Evolutionary conservation across 192 early-diverging fungal species (phyloP), one percentile per base, ranked within the genome.

Genomic region (Coemansia sp.): DNA sequence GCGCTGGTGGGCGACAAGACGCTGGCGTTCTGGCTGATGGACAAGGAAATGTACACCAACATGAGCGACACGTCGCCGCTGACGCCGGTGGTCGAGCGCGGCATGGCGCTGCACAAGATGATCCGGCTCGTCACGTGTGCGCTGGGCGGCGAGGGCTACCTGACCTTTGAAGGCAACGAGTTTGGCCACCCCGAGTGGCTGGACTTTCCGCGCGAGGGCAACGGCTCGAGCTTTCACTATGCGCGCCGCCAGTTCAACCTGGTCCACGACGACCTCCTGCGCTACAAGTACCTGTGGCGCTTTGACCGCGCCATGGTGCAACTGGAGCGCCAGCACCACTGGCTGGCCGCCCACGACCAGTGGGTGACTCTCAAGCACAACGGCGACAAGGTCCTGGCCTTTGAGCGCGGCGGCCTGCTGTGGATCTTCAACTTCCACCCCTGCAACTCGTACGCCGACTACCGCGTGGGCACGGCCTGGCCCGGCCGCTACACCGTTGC

Each of bases 161-260:
- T 98, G 42, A 96, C 87, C 38, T 98, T 98, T 49, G 90, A 93
- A 62, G 95, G 95, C 37, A 95, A 97, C 68, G 94, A 97, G 69
- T 96, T 98, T 79, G 95, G 95, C 0, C 95, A 98, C 44, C 95
- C 95, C 14, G 95, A 98, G 70, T 98, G 95, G 95, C 81, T 98
- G 20, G 95, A 98, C 72, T 98, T 98, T 51, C 95, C 95, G 39
- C 87, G 95, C 23, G 87, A 58, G 16, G 95, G 95, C 47, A 98
- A 98, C 75, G 77, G 78, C 22, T 81, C 80, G 21, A 87, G 84
- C 36, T 96, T 90, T 77, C 90, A 92, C 63, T 92, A 96, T 64
- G 92, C 94, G 9, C 79, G 93, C 20, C 84, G 93, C 13, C 95
- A 98, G 71, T 96, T 86, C 84, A 95, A 96, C 48, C 80, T 98